Percentiles rank a stretch among this genome's conserved stretches.
These are phyloP conservation scores for Larix sibirica DNA, from an alignment of 83 land plant genomes.

Conservation along the genomic window DNA sequence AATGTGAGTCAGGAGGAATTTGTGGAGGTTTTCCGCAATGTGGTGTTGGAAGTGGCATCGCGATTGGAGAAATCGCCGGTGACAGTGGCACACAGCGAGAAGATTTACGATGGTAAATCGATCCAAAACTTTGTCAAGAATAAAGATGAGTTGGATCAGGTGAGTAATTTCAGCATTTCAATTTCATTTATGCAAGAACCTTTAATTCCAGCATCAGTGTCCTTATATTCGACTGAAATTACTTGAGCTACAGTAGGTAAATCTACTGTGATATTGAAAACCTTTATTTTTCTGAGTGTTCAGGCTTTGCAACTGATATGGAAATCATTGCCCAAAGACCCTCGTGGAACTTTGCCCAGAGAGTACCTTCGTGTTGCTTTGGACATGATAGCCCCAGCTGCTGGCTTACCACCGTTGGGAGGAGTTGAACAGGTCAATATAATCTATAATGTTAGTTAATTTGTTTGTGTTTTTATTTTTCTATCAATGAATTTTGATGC, in stretches of 20 bases:
- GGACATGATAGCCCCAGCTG: slow-evolving; percentile 50
- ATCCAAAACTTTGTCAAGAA: slow-evolving; percentile 47
- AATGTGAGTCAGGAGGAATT: slow-evolving; percentile 38
- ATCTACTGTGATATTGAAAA: too few species aligned
- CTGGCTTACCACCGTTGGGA: slow-evolving; percentile 57
- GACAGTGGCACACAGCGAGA: slow-evolving; percentile 59
- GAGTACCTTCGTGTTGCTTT: slow-evolving; percentile 47
- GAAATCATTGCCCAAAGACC: slow-evolving; percentile 44
- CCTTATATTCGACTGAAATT: not conserved
- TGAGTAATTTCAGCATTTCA: slow-evolving; percentile 6
- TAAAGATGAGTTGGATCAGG: slow-evolving; percentile 61
- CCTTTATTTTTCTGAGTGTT: not conserved
- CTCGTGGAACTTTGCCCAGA: slow-evolving; percentile 29
- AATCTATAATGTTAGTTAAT: not conserved
- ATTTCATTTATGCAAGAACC: not conserved
- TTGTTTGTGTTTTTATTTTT: too few species aligned
- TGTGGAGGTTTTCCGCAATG: slow-evolving; percentile 26
- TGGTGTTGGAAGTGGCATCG: slow-evolving; percentile 19
- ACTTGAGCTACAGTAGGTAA: not conserved
- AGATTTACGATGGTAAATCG: slow-evolving; percentile 59
- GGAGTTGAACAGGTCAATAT: slow-evolving; percentile 48
- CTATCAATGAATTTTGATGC: not conserved
- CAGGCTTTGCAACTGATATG: slow-evolving; percentile 35
- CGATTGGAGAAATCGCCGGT: slow-evolving; percentile 53
- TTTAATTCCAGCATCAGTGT: not conserved